phyloP scores from a whole-genome alignment of 2,329 filamentous ascomycete genomes.

The Penicillium frequentans region DNA sequence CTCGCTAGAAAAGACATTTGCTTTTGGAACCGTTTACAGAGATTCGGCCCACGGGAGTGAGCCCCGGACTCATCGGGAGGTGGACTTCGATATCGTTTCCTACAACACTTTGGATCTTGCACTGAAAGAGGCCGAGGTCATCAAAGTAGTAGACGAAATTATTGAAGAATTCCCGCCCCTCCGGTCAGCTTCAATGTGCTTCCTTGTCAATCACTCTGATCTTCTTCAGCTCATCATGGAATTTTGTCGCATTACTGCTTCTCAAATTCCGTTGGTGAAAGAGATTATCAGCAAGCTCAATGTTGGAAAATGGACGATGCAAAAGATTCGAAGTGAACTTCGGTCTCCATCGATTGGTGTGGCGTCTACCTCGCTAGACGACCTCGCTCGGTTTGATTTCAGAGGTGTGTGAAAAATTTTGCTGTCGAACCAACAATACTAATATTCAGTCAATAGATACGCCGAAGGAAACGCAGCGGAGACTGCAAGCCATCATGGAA shows the following conservation, averaged over 20 bases:
- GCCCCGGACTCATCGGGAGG: slow-evolving; percentile 79
- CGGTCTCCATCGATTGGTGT: slow-evolving; percentile 79
- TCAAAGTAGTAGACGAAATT: slow-evolving; percentile 94
- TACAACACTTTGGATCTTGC: slow-evolving; percentile 77
- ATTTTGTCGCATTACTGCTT: slow-evolving; percentile 73
- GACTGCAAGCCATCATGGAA: slow-evolving; percentile 56
- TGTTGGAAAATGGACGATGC: slow-evolving; percentile 75
- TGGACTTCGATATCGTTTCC: slow-evolving; percentile 95
- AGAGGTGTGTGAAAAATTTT: slow-evolving; percentile 39
- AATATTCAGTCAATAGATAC: slow-evolving; percentile 44
- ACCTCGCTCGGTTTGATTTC: slow-evolving; percentile 88
- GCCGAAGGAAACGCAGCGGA: slow-evolving; percentile 68
- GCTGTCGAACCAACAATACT: not conserved
- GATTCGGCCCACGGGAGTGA: slow-evolving; percentile 77
- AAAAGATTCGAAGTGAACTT: slow-evolving; percentile 78
- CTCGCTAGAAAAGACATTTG: slow-evolving; percentile 72
- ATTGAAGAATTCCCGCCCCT: slow-evolving; percentile 76
- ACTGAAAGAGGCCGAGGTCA: slow-evolving; percentile 86
- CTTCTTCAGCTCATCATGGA: slow-evolving; percentile 87
- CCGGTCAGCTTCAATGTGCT: slow-evolving; percentile 72
- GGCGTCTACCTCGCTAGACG: slow-evolving; percentile 85
- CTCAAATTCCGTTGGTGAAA: slow-evolving; percentile 70
- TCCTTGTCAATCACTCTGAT: slow-evolving; percentile 86
- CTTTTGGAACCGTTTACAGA: slow-evolving; percentile 85
- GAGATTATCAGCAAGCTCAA: slow-evolving; percentile 86